Base-by-base conservation (phyloP, 106 monocot genomes). In the Dendrobium chrysotoxum region DNA sequence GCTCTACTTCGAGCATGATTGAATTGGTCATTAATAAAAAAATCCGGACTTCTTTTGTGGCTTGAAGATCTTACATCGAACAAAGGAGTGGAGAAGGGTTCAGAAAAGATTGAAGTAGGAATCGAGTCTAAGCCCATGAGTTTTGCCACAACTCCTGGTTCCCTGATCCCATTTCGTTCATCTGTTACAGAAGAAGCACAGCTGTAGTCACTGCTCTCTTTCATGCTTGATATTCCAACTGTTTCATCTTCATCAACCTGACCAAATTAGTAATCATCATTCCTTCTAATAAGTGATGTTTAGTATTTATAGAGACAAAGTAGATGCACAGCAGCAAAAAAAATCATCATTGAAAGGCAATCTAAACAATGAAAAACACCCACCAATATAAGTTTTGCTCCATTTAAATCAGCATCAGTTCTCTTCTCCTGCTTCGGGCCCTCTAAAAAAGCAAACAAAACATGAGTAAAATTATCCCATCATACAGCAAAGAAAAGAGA, bases 51-150 rank as follows among this genome's bases (percentile, higher is more conserved):
- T 81, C 84, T 85, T 72, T 88, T 85, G 38, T 81, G 82, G 5
- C 85, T 76, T 72, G 82, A 75, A 53, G 87, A 86, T 30, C 80
- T 74, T 79, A 77, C 46, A 47, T 91, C 91, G 23, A 84, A 57
- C 17, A 89, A 86, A 5, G 94, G 92, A 5, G 94, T 86, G 26
- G 84, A 87, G 44, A 79, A 89, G 11, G 92, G 89, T 57, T 98
- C 98, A 2, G 88, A 81, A 78, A 70, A 76, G 75, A 86, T 67
- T 64, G 92, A 85, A 42, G 83, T 57, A 40, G 98, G 98, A 83
- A 95, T 75, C 13, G 98, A 84, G 40, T 98, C 92, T 46, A 98
- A 82, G 55, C 98, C 98, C 98, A 98, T 98, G 18, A 98, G 89
- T 77, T 91, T 85, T 68, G 98, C 98, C 6, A 98, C 98, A 13